Conservation (phyloP, 1,139 yeast genomes). For the Debaryomycetaceae sp. region DNA sequence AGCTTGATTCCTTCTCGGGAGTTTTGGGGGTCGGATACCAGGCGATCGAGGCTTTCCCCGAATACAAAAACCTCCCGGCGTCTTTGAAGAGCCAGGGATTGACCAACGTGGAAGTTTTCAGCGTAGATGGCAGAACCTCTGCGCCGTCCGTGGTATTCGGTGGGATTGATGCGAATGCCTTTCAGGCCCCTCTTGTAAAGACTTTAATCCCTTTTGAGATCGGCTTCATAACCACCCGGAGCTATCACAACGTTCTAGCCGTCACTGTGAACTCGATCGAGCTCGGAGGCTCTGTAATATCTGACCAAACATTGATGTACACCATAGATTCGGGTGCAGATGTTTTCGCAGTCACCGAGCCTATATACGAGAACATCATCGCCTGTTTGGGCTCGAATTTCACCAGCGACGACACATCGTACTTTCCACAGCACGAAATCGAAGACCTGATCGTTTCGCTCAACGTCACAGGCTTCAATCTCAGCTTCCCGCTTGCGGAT, state of each 20-base stretch:
- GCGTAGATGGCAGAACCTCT: slow-evolving; percentile 12
- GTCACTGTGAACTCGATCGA: slow-evolving; percentile 16
- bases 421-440: slow-evolving; percentile 6
- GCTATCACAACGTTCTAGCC: slow-evolving; percentile 11
- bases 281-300: slow-evolving; percentile 10
- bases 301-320: slow-evolving; percentile 14
- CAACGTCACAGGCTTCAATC: slow-evolving; percentile 17
- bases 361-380: slow-evolving; percentile 14
- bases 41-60: slow-evolving; percentile 11
- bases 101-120: slow-evolving; percentile 11
- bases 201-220: slow-evolving; percentile 15
- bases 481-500: slow-evolving; percentile 15
- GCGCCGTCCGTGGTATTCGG: slow-evolving; percentile 17
- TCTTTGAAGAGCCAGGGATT: slow-evolving; percentile 12
- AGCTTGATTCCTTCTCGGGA: slow-evolving; percentile 10
- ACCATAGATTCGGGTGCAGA: slow-evolving; percentile 20
- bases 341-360: slow-evolving; percentile 16
- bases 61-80: slow-evolving; percentile 13
- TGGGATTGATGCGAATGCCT: slow-evolving; percentile 16
- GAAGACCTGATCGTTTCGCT: slow-evolving; percentile 8
- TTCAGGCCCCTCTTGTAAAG: slow-evolving; percentile 13
- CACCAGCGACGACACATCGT: slow-evolving; percentile 8
- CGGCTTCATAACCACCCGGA: slow-evolving; percentile 7
- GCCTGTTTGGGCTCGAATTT: slow-evolving; percentile 10
- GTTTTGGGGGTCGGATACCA: slow-evolving; percentile 20